Percentiles rank a stretch among this genome's conserved stretches.
Conservation (phyloP, 257 asterid genomes). For the Cynanchum wilfordii region DNA sequence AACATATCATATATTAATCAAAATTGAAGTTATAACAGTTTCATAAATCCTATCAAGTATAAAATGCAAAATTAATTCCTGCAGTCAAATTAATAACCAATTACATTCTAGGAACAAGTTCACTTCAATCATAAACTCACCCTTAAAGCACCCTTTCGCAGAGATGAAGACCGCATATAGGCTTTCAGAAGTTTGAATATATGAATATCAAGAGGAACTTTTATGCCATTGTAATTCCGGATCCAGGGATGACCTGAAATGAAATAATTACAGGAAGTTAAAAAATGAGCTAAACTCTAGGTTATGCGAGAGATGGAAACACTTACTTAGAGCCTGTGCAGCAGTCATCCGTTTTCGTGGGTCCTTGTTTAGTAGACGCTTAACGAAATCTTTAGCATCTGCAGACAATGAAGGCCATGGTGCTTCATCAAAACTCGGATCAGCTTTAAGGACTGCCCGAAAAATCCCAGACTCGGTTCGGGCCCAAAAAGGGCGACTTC, state of each 20-base stretch:
- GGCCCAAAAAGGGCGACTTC: slow-evolving; percentile 74
- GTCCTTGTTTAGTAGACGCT: slow-evolving; percentile 47
- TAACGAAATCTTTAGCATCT: slow-evolving; percentile 55
- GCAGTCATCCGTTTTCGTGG: slow-evolving; percentile 61
- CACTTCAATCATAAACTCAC: slow-evolving; percentile 32
- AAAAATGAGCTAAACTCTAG: slow-evolving; percentile 6
- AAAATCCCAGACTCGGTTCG: slow-evolving; percentile 67
- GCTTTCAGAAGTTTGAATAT: slow-evolving; percentile 53
- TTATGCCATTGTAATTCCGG: slow-evolving; percentile 28
- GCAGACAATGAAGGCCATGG: slow-evolving; percentile 58
- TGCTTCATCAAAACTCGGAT: slow-evolving; percentile 48
- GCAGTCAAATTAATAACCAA: slow-evolving; percentile 1
- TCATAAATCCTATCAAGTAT: neutral
- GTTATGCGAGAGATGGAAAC: slow-evolving; percentile 5
- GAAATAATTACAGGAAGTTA: slow-evolving; percentile 11
- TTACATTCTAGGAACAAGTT: neutral
- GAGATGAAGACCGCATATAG: slow-evolving; percentile 59
- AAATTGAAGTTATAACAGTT: neutral
- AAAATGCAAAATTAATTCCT: neutral
- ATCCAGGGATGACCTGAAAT: slow-evolving; percentile 78
- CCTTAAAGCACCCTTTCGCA: slow-evolving; percentile 73
- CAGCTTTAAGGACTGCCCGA: slow-evolving; percentile 50
- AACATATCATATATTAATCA: neutral
- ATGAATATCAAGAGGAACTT: slow-evolving; percentile 43
- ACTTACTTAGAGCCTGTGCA: slow-evolving; percentile 70